Percentiles rank a stretch among this genome's conserved stretches.
Evolutionary conservation across 352 stramenopile species (phyloP).

Genomic region (Plasmopara muralis): DNA sequence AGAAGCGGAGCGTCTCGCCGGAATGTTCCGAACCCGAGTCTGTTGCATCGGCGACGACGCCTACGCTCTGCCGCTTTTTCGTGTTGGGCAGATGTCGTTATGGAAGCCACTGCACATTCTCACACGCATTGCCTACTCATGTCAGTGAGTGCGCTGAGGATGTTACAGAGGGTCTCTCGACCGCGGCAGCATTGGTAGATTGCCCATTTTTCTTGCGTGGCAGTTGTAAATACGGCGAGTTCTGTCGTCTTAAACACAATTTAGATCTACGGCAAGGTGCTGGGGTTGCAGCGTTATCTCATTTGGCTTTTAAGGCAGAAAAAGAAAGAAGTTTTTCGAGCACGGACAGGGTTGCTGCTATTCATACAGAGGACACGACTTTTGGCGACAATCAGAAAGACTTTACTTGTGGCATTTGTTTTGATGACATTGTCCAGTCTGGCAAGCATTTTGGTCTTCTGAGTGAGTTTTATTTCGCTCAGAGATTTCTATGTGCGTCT

Average conservation of each 20-base stretch:
- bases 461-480: constrained; percentile 27
- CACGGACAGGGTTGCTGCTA: constrained; percentile 4
- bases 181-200: constrained; percentile 55
- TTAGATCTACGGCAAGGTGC: constrained; percentile 7
- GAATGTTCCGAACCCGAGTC: background rate
- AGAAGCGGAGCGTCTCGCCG: constrained; percentile 8
- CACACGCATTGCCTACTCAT: constrained; percentile 35
- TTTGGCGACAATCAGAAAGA: constrained; percentile 29
- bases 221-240: constrained; percentile 70
- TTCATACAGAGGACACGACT: background rate
- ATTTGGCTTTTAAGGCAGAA: background rate
- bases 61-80: constrained; percentile 64
- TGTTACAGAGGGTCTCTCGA: constrained; percentile 31
- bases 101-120: constrained; percentile 70
- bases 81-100: constrained; percentile 71
- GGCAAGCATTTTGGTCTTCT: constrained; percentile 78
- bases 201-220: constrained; percentile 69
- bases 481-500: background rate
- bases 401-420: constrained; percentile 75
- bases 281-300: constrained; percentile 2
- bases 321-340: background rate
- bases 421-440: constrained; percentile 70
- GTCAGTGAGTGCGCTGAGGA: constrained; percentile 27
- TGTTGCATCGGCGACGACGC: constrained; percentile 13
- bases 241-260: constrained; percentile 56